Base-by-base conservation (phyloP, 257 asterid genomes). In the Capsicum baccatum region DNA sequence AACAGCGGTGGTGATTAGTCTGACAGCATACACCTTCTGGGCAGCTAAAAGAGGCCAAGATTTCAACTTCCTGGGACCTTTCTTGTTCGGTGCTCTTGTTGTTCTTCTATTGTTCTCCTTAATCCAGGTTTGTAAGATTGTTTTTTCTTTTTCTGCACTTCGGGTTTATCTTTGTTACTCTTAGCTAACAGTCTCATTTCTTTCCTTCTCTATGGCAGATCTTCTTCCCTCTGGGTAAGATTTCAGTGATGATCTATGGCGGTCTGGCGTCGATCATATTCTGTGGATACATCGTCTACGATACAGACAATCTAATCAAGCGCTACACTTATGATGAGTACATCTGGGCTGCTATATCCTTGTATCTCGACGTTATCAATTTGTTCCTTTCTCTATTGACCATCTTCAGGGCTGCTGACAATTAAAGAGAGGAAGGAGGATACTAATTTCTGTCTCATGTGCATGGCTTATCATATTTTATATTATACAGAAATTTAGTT, bases 11-110 rank as follows among this genome's bases (percentile, higher is more conserved):
- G 93, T 93, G 6, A 42, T 94, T 8, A 79, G 90, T 80, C 96
- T 94, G 50, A 91, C 92, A 11, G 37, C 86, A 35, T 94, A 90
- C 93, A 92, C 97, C 79, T 93, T 93, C 89, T 93, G 96, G 98
- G 97, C 98, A 0, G 91, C 96, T 8, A 90, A 52, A 83, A 90
- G 90, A 83, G 97, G 96, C 84, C 91, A 90, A 0, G 95, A 91
- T 63, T 93, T 92, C 86, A 81, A 60, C 71, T 94, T 91, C 89
- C 86, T 94, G 0, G 87, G 73, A 1, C 96, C 96, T 12, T 93
- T 92, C 82, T 54, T 89, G 84, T 76, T 85, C 3, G 92, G 92
- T 57, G 86, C 89, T 81, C 15, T 91, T 26, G 2, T 90, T 78
- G 88, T 88, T 42, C 86, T 92, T 16, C 0, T 85, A 17, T 9